Base-by-base conservation (phyloP, 768 basidiomycete species). In the Dacryopinax primogenitus region DNA sequence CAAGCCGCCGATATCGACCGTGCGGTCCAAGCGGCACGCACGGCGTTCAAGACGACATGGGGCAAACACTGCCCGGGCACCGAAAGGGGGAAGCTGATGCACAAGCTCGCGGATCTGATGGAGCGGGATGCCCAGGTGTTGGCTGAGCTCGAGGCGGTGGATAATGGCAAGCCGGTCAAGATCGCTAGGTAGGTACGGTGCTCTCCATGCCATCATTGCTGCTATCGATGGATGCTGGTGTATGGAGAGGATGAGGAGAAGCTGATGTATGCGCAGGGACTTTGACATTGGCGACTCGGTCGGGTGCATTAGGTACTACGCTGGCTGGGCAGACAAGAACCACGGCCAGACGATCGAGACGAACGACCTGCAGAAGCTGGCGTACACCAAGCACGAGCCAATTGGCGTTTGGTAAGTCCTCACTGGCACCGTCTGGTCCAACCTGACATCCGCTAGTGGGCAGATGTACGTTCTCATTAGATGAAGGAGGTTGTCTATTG, bases 291-390 rank as follows among this genome's bases (percentile, higher is more conserved):
- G 83, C 39, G 90, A 92, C 72, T 86, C 78, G 67, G 77, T 91
- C 21, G 84, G 84, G 69, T 90, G 88, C 71, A 76, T 92, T 63
- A 81, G 90, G 62, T 96, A 97, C 77, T 96, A 93, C 72, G 94
- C 92, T 37, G 94, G 94, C 26, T 94, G 89, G 88, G 90, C 91
- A 9, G 94, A 97, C 78, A 98, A 97, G 77, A 86, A 96, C 62
- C 77, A 81, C 28, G 95, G 96, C 23, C 85, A 90, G 85, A 84
- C 83, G 33, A 83, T 93, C 68, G 90, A 92, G 73, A 80, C 90
- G 32, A 86, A 91, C 62, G 70, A 87, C 73, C 84, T 83, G 72
- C 78, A 77, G 62, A 96, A 95, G 76, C 76, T 90, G 64, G 90
- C 88, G 3, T 92, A 89, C 76, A 93, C 92, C 7, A 83, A 84